Evolutionary conservation across 805 yeast genomes (phyloP).

Genomic region (Pichia phayaonensis): DNA sequence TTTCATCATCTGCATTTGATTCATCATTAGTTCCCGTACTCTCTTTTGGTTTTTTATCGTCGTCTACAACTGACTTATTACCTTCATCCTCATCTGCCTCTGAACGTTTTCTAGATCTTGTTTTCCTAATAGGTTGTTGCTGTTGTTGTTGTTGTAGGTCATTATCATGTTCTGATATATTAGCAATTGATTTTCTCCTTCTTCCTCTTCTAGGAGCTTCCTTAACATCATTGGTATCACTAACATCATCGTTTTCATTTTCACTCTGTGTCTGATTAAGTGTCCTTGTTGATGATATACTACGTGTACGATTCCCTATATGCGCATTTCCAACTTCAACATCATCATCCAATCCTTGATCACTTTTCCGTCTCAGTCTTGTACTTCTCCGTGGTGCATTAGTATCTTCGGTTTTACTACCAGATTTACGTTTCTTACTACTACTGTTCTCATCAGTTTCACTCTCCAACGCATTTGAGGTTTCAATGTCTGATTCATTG

Average conservation of each 20-base stretch:
- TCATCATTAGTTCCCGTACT: background rate
- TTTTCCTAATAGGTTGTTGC: background rate
- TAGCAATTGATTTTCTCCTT: background rate
- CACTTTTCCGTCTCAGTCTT: slow-evolving; percentile 14
- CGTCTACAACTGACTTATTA: background rate
- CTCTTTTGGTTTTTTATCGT: background rate
- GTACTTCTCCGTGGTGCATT: slow-evolving; percentile 7
- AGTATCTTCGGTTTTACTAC: slow-evolving; percentile 7
- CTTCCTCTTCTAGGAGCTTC: background rate
- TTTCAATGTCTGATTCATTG: background rate
- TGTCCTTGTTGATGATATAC: background rate
- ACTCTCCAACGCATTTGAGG: background rate
- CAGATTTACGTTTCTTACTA: slow-evolving; percentile 3
- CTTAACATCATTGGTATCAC: background rate
- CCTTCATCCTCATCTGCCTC: background rate
- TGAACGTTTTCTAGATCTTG: background rate
- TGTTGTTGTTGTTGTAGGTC: background rate
- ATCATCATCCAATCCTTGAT: slow-evolving; percentile 10
- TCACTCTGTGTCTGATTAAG: background rate
- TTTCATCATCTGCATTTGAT: slow-evolving; percentile 2
- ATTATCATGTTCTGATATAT: background rate
- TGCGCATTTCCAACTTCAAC: slow-evolving; percentile 1
- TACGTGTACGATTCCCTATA: background rate
- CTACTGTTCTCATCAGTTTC: background rate
- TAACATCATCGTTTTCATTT: background rate